A percentile compares a stretch with the other conserved stretches of the same genome.
Conservation (phyloP, 2,329 filamentous ascomycete species). For the Lachnellula hyalina region DNA sequence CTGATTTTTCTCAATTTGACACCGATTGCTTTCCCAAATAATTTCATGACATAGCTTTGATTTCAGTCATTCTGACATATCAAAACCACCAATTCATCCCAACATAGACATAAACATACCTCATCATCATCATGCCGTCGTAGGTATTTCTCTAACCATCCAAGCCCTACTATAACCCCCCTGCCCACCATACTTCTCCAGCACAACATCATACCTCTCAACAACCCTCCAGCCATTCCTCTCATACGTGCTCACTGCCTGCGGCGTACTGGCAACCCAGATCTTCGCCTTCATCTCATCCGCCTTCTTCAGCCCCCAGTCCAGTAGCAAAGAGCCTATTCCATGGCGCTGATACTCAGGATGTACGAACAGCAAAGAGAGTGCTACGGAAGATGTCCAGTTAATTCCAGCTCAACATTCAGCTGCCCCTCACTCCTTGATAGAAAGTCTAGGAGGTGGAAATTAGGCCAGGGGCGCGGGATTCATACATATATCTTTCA, state of each 20-base stretch:
- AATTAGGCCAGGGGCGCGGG: not conserved
- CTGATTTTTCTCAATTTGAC: no score
- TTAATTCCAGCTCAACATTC: not conserved
- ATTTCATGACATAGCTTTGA: no score
- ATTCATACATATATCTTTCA: constrained; percentile 17
- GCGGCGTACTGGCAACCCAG: constrained; percentile 19
- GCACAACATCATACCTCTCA: constrained; percentile 14
- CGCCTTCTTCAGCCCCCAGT: constrained; percentile 11
- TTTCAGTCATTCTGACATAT: no score
- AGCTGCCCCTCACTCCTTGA: no score
- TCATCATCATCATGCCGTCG: no score
- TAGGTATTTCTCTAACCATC: constrained; percentile 13
- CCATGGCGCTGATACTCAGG: constrained; percentile 15
- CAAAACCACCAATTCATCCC: no score
- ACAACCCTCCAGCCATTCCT: constrained; percentile 28
- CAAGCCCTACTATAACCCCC: constrained; percentile 15
- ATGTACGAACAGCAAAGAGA: constrained; percentile 19
- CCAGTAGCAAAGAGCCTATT: constrained; percentile 14
- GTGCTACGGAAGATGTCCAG: not conserved
- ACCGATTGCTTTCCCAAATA: no score
- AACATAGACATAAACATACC: no score
- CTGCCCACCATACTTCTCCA: constrained; percentile 16
- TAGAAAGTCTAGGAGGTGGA: not conserved
- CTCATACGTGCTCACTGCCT: constrained; percentile 18
- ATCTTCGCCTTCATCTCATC: constrained; percentile 10